Evolutionary conservation across 148 eudicot species (phyloP), one percentile per base, ranked within the genome.

Genomic region (Cornus florida): DNA sequence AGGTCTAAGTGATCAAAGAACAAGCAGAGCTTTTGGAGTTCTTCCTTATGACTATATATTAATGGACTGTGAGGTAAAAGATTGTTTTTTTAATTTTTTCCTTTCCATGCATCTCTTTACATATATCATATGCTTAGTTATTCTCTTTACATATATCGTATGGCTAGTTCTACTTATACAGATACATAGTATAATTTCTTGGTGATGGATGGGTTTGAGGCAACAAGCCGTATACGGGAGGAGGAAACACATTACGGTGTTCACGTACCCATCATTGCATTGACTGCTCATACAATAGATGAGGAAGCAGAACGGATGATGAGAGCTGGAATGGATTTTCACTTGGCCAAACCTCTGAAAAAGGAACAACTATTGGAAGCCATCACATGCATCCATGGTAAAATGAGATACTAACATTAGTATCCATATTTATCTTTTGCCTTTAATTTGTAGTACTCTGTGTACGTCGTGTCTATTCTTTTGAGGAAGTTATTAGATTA

Each of bases 11-110:
- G 82, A 85, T 59, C 79, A 73, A 48, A 57, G 75, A 39, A 69
- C 43, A 17, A 22, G 33, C 16, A 84, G 82, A 28, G 71, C 74
- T 74, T 69, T 83, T 24, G 38, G 6, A 3, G 62, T 70, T 67
- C 80, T 84, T 77, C 94, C 92, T 71, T 95, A 79, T 78, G 93
- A 92, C 35, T 93, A 67, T 80, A 89, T 95, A 62, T 80, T 95
- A 73, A 95, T 95, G 98, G 94, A 92, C 72, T 90, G 92, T 39
- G 81, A 92, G 97, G 94, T 91, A 76, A 83, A 13, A 0, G 16
- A 8, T n/a, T n/a, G n/a, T n/a, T 11, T 23, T 22, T 33, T 28
- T 28, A 0, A 0, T 43, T 4, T 71, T 9, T 20, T n/a, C n/a
- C n/a, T 43, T 4, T 71, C 70, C 39, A 53, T 74, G 14, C 11